These are phyloP conservation scores for Yamadazyma sp. DNA, from an alignment of 805 yeast species.

Conservation along the genomic window DNA sequence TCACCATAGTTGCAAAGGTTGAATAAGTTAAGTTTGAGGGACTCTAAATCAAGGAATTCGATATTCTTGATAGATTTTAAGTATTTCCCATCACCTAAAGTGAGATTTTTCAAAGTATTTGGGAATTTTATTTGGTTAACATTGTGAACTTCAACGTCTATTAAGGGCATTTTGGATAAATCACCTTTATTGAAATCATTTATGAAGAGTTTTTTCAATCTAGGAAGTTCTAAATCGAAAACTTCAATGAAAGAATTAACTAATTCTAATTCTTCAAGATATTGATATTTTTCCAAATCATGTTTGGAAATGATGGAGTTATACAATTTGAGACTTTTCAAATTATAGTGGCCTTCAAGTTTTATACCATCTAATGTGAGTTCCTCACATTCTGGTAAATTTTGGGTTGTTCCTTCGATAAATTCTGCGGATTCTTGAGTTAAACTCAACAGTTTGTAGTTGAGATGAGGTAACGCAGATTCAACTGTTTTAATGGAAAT, in stretches of 20 bases:
- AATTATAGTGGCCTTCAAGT: background rate
- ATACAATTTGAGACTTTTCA: slow-evolving; percentile 3
- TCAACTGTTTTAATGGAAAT: slow-evolving; percentile 3
- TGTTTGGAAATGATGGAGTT: background rate
- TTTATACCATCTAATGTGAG: background rate
- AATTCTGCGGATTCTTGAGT: too few relatives aligned
- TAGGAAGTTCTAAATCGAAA: slow-evolving; percentile 4
- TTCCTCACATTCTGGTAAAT: background rate
- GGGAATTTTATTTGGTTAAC: slow-evolving; percentile 7
- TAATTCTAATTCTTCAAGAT: slow-evolving; percentile 3
- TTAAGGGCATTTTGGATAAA: slow-evolving; percentile 4
- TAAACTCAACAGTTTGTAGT: slow-evolving; percentile 1
- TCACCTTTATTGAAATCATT: slow-evolving; percentile 8
- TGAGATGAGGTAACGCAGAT: slow-evolving; percentile 1
- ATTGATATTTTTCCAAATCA: slow-evolving; percentile 1
- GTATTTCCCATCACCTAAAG: slow-evolving; percentile 7
- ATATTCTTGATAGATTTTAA: slow-evolving; percentile 3
- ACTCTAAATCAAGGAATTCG: slow-evolving; percentile 2
- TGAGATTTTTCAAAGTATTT: slow-evolving; percentile 1
- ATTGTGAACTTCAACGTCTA: slow-evolving; percentile 4
- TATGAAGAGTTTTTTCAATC: slow-evolving; percentile 4
- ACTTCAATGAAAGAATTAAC: slow-evolving; percentile 3
- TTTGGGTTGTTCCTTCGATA: too few relatives aligned
- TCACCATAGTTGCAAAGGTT: slow-evolving; percentile 6
- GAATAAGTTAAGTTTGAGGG: slow-evolving; percentile 2